phyloP scores from a whole-genome alignment of 345 rosid species.

The Brassica carinata region DNA sequence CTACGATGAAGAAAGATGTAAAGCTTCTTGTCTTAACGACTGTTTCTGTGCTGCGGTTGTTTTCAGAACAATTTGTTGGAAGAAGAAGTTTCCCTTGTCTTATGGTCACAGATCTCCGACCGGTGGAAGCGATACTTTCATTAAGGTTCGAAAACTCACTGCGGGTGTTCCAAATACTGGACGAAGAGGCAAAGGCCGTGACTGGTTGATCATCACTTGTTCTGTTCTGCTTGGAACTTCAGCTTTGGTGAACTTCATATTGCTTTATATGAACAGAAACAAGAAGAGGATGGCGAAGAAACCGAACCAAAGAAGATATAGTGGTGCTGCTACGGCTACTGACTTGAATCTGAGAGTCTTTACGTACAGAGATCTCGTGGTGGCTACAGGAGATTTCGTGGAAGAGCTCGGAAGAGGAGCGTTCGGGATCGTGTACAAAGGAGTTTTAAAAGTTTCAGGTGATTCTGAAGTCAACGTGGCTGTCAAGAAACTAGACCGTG shows the following conservation, averaged over 20 bases:
- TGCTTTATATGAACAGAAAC: not conserved
- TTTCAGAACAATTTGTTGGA: slow-evolving; percentile 45
- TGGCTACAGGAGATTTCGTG: slow-evolving; percentile 44
- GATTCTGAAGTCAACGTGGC: slow-evolving; percentile 43
- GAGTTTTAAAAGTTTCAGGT: slow-evolving; percentile 21
- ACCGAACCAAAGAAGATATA: not conserved
- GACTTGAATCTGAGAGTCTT: slow-evolving; percentile 46
- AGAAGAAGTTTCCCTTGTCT: slow-evolving; percentile 54
- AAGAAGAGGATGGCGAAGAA: not conserved
- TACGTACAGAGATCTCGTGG: slow-evolving; percentile 43
- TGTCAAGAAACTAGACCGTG: slow-evolving; percentile 47
- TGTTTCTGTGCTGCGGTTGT: slow-evolving; percentile 61
- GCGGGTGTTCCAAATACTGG: not conserved
- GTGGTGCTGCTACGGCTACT: not conserved
- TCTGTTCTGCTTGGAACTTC: slow-evolving; percentile 26
- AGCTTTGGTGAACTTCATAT: slow-evolving; percentile 2
- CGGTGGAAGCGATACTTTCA: slow-evolving; percentile 39
- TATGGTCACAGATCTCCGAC: slow-evolving; percentile 43
- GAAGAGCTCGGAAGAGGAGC: slow-evolving; percentile 51
- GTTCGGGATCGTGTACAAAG: slow-evolving; percentile 49
- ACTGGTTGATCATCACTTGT: slow-evolving; percentile 15
- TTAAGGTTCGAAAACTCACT: slow-evolving; percentile 37
- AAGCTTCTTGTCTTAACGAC: slow-evolving; percentile 49
- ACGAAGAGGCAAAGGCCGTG: not conserved
- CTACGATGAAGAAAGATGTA: slow-evolving; percentile 49